Base-by-base conservation (phyloP, 2,329 filamentous ascomycete genomes). In the Neonectria magnoliae region DNA sequence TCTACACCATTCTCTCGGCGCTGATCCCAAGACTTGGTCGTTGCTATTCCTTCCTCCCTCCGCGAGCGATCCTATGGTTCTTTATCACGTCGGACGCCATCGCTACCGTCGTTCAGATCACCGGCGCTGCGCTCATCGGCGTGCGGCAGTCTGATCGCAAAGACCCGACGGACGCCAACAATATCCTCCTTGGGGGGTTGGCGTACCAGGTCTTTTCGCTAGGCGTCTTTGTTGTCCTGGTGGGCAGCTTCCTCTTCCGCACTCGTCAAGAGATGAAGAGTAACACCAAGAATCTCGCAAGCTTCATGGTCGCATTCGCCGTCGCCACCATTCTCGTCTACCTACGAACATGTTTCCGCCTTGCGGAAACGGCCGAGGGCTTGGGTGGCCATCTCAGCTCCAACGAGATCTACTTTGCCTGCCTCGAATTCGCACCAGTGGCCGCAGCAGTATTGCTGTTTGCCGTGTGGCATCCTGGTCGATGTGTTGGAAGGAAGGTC, bases 11-110 rank as follows among this genome's bases (percentile, higher is more conserved):
- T 51, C 78, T 88, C 7, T 83, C 81, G 0, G 79, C 82, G 4
- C 75, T 88, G 33, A 86, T 88, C 55, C 77, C 78, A 47, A 75
- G 79, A 10, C 77, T 83, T 41, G 83, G 82, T 3, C 72, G 75
- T 4, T 68, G 76, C 25, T 82, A 83, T 68, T 79, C 83, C 0
- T 79, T 82, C 2, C 72, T 87, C 4, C 78, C 79, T 1, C 82
- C 84, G 0, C 81, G 79, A 56, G 63, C 81, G 22, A 82, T 88
- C 44, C 76, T 88, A 7, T 83, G 80, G 77, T 81, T 85, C 69
- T 88, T 88, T 71, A 83, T 89, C 64, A 80, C 81, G 1, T 82
- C 80, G 59, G 87, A 88, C 71, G 82, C 84, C 48, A 76, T 88
- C 16, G 81, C 84, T 0, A 88, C 86, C 0, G 76, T 85, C 10